These are phyloP conservation scores for Colletotrichum noveboracense DNA, from an alignment of 2,329 filamentous ascomycete species.

Conservation along the genomic window DNA sequence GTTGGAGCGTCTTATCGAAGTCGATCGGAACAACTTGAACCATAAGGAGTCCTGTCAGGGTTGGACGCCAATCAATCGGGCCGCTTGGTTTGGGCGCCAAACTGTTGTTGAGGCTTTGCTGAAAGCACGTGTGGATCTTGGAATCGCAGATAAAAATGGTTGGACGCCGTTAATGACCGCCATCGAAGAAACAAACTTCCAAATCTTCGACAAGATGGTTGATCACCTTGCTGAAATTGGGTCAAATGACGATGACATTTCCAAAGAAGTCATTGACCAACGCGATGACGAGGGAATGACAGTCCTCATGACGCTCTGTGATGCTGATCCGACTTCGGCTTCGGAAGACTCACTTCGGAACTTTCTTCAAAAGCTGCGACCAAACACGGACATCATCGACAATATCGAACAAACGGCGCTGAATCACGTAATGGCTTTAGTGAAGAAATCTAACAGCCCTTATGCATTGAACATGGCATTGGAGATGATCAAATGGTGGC, in stretches of 20 bases:
- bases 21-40: neutral
- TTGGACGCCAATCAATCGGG: neutral
- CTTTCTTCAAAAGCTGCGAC: too few relatives aligned
- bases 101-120: neutral
- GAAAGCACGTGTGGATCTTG: neutral
- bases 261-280: neutral
- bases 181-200: accelerated
- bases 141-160: too few relatives aligned
- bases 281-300: neutral
- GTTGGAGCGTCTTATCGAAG: neutral
- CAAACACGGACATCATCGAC: neutral
- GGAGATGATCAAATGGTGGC: too few relatives aligned
- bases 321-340: neutral
- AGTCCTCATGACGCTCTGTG: neutral
- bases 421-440: too few relatives aligned
- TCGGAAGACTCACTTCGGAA: neutral
- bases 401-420: neutral
- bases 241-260: too few relatives aligned
- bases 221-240: too few relatives aligned
- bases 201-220: neutral
- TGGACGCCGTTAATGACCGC: neutral
- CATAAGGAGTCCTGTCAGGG: neutral
- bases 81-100: neutral
- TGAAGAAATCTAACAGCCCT: too few relatives aligned
- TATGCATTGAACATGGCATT: too few relatives aligned